Percentiles rank a stretch among this genome's conserved stretches.
Evolutionary conservation across 768 basidiomycete species (phyloP).

Genomic region (Mycena latifolia): DNA sequence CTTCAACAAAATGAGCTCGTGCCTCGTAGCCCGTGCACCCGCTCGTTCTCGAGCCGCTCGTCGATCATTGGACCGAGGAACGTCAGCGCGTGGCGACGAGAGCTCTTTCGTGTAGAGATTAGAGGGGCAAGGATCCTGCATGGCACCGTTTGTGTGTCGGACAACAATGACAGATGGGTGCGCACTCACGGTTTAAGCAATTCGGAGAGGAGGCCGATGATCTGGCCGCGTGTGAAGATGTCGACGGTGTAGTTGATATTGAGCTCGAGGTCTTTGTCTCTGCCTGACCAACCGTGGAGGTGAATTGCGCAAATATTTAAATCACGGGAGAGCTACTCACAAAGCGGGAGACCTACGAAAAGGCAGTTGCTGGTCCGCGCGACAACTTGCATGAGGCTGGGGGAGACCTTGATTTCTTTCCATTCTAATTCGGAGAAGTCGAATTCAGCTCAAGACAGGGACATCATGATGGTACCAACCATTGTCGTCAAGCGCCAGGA

Average conservation of each 20-base stretch:
- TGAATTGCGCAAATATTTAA: too few relatives aligned
- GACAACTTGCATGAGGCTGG: slow-evolving; percentile 8
- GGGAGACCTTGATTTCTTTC: background rate
- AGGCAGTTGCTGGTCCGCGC: slow-evolving; percentile 14
- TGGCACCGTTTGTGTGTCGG: too few relatives aligned
- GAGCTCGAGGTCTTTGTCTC: slow-evolving; percentile 8
- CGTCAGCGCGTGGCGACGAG: slow-evolving; percentile 9
- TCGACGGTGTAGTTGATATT: background rate
- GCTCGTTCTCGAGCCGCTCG: slow-evolving; percentile 40
- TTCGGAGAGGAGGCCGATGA: background rate
- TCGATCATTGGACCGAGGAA: slow-evolving; percentile 48
- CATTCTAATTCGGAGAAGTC: background rate
- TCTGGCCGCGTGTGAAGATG: background rate
- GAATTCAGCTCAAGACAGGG: background rate
- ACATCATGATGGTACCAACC: background rate
- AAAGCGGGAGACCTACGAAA: slow-evolving; percentile 17
- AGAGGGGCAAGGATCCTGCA: background rate
- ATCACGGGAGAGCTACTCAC: background rate
- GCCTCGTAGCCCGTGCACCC: slow-evolving; percentile 41
- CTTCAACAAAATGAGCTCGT: too few relatives aligned
- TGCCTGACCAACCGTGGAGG: background rate
- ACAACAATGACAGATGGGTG: background rate
- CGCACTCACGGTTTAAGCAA: background rate
- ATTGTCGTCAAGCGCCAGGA: background rate
- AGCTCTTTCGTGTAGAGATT: background rate